Evolutionary conservation across 768 basidiomycete genomes (phyloP), one percentile per base, ranked within the genome.

Genomic region (Phallus indusiatus): DNA sequence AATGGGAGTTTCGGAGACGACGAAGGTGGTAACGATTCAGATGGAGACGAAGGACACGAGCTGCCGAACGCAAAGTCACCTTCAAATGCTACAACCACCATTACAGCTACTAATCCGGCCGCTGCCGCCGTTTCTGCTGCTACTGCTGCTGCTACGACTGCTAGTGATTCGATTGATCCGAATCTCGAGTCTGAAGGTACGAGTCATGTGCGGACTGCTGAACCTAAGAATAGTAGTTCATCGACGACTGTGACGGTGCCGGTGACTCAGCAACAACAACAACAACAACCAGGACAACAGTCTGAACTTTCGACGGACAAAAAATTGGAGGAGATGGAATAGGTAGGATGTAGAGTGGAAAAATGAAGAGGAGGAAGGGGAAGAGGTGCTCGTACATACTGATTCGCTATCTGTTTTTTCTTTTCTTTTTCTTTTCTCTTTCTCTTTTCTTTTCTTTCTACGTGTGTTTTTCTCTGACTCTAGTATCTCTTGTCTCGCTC

Each of bases 1-100:
- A 59, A 59, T 36, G 57, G 57, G 12, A 59, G 57, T 28, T 59
- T 50, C n/a, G 57, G 24, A 10, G 57, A 51, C 5, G 48, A 35
- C 5, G 49, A 52, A 18, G 55, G 21, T 16, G 55, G n/a, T n/a
- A n/a, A n/a, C n/a, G n/a, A 56, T 28, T 59, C 57, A 1, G 57
- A 59, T 18, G 55, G 46, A 6, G 28, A 56, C 16, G 50, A 59
- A 35, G 37, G 50, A 20, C 56, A 34, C 46, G 56, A 42, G 12
- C 5, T 20, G 20, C 47, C 33, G 17, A 51, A 59, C 2, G 49
- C 21, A 18, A 35, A 28, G 34, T 59, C 57, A 20, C 52, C 57
- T 1, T 49, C 57, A 7, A 28, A 2, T 28, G 28, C 28, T 33
- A 20, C 24, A 4, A 16, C 33, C 17, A 28, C 18, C 5, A 28